Percentiles rank a stretch among this genome's conserved stretches.
These are phyloP conservation scores for Polychaeton citri DNA, from an alignment of 2,329 filamentous ascomycete genomes.

Conservation along the genomic window DNA sequence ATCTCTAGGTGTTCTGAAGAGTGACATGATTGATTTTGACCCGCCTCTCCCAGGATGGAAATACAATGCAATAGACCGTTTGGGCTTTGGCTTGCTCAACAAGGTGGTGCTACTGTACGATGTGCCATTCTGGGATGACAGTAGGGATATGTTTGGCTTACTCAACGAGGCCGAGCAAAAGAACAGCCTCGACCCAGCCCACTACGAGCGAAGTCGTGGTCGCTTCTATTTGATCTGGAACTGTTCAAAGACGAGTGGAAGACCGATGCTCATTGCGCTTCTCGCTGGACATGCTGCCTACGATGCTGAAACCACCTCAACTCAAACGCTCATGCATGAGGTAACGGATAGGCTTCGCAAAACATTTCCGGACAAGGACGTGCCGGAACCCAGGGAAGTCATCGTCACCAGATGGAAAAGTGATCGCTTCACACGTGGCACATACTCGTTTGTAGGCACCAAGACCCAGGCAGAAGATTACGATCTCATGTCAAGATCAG, in stretches of 20 bases:
- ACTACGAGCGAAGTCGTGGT: slow-evolving; percentile 69
- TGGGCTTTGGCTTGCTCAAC: slow-evolving; percentile 90
- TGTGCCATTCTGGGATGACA: slow-evolving; percentile 77
- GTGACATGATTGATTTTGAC: slow-evolving; percentile 70
- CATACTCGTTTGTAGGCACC: slow-evolving; percentile 86
- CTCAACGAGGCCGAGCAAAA: slow-evolving; percentile 59
- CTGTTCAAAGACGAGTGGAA: slow-evolving; percentile 73
- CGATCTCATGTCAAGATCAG: slow-evolving; percentile 69
- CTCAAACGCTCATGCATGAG: slow-evolving; percentile 65
- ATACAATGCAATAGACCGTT: slow-evolving; percentile 58
- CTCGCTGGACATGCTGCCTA: slow-evolving; percentile 94
- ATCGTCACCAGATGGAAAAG: slow-evolving; percentile 87
- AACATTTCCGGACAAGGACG: slow-evolving; percentile 50
- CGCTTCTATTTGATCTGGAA: slow-evolving; percentile 98
- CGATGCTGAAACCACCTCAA: slow-evolving; percentile 64
- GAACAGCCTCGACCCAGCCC: slow-evolving; percentile 61
- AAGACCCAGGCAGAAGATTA: slow-evolving; percentile 78
- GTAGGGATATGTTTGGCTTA: slow-evolving; percentile 86
- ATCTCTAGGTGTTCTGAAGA: slow-evolving; percentile 81
- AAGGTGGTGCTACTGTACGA: slow-evolving; percentile 87
- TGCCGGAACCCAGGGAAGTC: slow-evolving; percentile 70
- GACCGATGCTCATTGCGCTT: slow-evolving; percentile 73
- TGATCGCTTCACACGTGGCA: slow-evolving; percentile 83
- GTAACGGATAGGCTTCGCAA: slow-evolving; percentile 65
- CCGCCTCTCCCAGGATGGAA: slow-evolving; percentile 86